Conservation (phyloP, 139 green algal genomes). For the Marvania coccoides region DNA sequence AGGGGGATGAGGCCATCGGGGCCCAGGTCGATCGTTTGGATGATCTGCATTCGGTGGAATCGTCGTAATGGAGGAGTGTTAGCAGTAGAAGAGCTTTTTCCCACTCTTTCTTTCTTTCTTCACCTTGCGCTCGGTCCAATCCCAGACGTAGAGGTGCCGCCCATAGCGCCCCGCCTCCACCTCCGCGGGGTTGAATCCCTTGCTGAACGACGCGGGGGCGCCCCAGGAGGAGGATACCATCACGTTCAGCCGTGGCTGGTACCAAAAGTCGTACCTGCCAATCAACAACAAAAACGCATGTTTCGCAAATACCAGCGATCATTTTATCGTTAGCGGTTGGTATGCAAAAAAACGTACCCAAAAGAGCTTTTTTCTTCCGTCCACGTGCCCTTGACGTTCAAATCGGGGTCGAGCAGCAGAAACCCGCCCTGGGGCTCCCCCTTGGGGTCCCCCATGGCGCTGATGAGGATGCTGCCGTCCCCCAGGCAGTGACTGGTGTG, state of each 20-base stretch:
- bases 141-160: slow-evolving; percentile 61
- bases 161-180: slow-evolving; percentile 46
- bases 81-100: too few species aligned
- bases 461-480: slow-evolving; percentile 39
- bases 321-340: neutral
- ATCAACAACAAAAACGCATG: neutral
- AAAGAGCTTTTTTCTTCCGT: slow-evolving; percentile 34
- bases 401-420: slow-evolving; percentile 66
- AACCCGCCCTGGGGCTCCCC: slow-evolving; percentile 56
- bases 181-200: slow-evolving; percentile 65
- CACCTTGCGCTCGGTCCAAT: slow-evolving; percentile 53
- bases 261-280: slow-evolving; percentile 26
- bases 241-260: slow-evolving; percentile 77
- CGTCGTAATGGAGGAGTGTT: too few species aligned
- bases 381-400: slow-evolving; percentile 62
- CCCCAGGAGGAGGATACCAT: slow-evolving; percentile 70
- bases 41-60: too few species aligned
- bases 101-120: too few species aligned
- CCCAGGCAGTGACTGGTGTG: slow-evolving; percentile 70
- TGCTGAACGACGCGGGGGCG: slow-evolving; percentile 53
- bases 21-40: slow-evolving; percentile 61
- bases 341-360: slow-evolving; percentile 80
- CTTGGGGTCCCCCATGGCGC: slow-evolving; percentile 50
- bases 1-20: slow-evolving; percentile 66
- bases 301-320: neutral